Evolutionary conservation across 164 flowering plant genomes (phyloP).

Genomic region (Cinnamomum chago): DNA sequence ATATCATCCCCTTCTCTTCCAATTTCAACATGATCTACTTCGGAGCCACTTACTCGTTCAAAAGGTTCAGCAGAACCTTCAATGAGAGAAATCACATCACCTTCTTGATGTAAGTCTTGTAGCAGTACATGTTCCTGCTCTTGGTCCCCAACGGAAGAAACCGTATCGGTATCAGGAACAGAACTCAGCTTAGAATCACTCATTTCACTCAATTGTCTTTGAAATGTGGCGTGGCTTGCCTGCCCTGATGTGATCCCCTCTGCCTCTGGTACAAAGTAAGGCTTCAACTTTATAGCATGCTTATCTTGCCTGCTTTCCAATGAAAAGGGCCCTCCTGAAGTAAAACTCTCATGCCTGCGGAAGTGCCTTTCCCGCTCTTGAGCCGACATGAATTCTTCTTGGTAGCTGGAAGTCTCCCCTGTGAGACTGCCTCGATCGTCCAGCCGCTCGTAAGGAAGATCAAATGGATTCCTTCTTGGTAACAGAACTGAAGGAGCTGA

Average conservation of each 20-base stretch:
- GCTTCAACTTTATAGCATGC: slow-evolving; percentile 40
- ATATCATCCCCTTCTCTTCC: slow-evolving; percentile 36
- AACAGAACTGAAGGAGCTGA: slow-evolving; percentile 76
- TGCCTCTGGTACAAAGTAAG: slow-evolving; percentile 66
- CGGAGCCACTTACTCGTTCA: slow-evolving; percentile 49
- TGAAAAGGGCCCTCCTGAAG: slow-evolving; percentile 47
- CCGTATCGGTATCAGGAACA: slow-evolving; percentile 64
- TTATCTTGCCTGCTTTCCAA: slow-evolving; percentile 40
- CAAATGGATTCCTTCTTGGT: slow-evolving; percentile 75
- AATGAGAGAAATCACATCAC: slow-evolving; percentile 23
- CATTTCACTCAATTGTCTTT: slow-evolving; percentile 61
- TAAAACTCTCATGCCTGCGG: slow-evolving; percentile 75
- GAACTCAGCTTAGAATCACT: slow-evolving; percentile 81
- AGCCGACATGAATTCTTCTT: slow-evolving; percentile 43
- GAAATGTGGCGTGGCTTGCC: slow-evolving; percentile 36
- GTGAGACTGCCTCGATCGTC: slow-evolving; percentile 68
- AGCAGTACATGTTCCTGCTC: slow-evolving; percentile 37
- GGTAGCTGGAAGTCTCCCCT: slow-evolving; percentile 44
- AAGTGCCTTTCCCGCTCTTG: slow-evolving; percentile 51
- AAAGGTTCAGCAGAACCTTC: slow-evolving; percentile 15
- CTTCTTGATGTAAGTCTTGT: slow-evolving; percentile 33
- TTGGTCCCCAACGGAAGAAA: slow-evolving; percentile 43
- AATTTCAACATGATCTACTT: slow-evolving; percentile 27
- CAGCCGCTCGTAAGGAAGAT: slow-evolving; percentile 67
- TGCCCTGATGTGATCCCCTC: slow-evolving; percentile 46